Percentiles rank a stretch among this genome's conserved stretches.
phyloP scores from a whole-genome alignment of 257 asterid species.

The Nicotiana undulata region DNA sequence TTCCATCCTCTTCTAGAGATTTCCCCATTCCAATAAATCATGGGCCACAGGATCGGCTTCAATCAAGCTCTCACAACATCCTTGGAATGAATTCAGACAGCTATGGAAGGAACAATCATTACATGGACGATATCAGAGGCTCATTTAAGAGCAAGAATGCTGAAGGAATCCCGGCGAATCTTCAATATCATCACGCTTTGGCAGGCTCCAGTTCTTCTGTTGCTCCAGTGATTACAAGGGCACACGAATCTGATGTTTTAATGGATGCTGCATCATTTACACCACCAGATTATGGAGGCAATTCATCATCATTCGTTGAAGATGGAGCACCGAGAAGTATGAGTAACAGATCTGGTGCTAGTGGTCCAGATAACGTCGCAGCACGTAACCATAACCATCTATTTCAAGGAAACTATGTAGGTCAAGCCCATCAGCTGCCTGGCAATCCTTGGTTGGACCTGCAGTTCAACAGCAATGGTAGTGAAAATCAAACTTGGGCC shows the following conservation, averaged over 20 bases:
- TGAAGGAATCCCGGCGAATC: slow-evolving; percentile 34
- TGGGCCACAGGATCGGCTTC: slow-evolving; percentile 39
- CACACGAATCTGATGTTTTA: slow-evolving; percentile 35
- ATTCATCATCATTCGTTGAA: slow-evolving; percentile 21
- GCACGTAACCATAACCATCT: slow-evolving; percentile 35
- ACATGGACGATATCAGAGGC: slow-evolving; percentile 41
- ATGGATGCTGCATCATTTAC: slow-evolving; percentile 24
- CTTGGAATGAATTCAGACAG: slow-evolving; percentile 28
- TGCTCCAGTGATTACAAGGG: slow-evolving; percentile 25
- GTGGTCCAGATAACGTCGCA: slow-evolving; percentile 39
- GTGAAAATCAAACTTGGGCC: slow-evolving; percentile 6
- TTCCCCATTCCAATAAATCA: slow-evolving; percentile 53
- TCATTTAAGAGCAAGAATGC: slow-evolving; percentile 62
- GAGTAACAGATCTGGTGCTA: slow-evolving; percentile 35
- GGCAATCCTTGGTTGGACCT: slow-evolving; percentile 64
- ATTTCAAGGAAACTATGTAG: slow-evolving; percentile 51
- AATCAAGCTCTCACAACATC: slow-evolving; percentile 23
- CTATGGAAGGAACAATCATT: slow-evolving; percentile 34
- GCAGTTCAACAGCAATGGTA: slow-evolving; percentile 34
- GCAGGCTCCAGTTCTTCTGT: slow-evolving; percentile 68
- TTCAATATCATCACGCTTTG: slow-evolving; percentile 29
- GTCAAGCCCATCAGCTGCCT: slow-evolving; percentile 52
- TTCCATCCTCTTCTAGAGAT: slow-evolving; percentile 50
- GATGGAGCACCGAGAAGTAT: slow-evolving; percentile 31
- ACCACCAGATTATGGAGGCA: slow-evolving; percentile 30